A percentile compares a stretch with the other conserved stretches of the same genome.
Evolutionary conservation across 352 stramenopile genomes (phyloP).

Genomic region (Pythium oligandrum): DNA sequence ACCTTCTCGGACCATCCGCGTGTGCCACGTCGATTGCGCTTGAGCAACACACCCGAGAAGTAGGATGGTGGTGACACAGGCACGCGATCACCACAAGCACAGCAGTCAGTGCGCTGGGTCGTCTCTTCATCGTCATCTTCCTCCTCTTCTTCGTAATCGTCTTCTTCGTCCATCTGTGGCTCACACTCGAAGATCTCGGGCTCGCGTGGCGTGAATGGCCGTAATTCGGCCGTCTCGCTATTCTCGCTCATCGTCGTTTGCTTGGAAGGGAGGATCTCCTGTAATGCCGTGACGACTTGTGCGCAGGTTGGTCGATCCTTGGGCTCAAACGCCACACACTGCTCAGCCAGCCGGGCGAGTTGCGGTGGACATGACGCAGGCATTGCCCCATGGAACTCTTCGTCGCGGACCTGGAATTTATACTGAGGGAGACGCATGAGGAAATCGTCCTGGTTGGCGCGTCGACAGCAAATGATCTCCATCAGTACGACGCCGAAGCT

Average conservation of each 20-base stretch:
- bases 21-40: slow-evolving; percentile 66
- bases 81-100: slow-evolving; percentile 12
- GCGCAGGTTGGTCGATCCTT: slow-evolving; percentile 47
- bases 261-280: slow-evolving; percentile 34
- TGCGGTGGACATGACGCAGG: slow-evolving; percentile 49
- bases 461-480: slow-evolving; percentile 79
- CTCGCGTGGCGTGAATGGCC: slow-evolving; percentile 45
- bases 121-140: slow-evolving; percentile 32
- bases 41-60: slow-evolving; percentile 57
- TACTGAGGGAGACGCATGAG: slow-evolving; percentile 75
- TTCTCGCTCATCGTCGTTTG: slow-evolving; percentile 8
- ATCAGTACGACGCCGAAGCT: slow-evolving; percentile 86
- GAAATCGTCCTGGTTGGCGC: slow-evolving; percentile 75
- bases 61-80: slow-evolving; percentile 34
- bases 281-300: slow-evolving; percentile 38
- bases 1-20: slow-evolving; percentile 68
- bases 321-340: slow-evolving; percentile 78
- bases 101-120: slow-evolving; percentile 9
- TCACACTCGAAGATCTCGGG: slow-evolving; percentile 26
- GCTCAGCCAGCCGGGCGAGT: slow-evolving; percentile 55
- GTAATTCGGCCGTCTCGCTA: slow-evolving; percentile 31
- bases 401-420: slow-evolving; percentile 62
- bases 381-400: slow-evolving; percentile 68
- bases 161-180: slow-evolving; percentile 43
- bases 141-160: slow-evolving; percentile 43